Percentiles rank a stretch among this genome's conserved stretches.
phyloP scores from a whole-genome alignment of 768 basidiomycete genomes.

The Trametes punicea region DNA sequence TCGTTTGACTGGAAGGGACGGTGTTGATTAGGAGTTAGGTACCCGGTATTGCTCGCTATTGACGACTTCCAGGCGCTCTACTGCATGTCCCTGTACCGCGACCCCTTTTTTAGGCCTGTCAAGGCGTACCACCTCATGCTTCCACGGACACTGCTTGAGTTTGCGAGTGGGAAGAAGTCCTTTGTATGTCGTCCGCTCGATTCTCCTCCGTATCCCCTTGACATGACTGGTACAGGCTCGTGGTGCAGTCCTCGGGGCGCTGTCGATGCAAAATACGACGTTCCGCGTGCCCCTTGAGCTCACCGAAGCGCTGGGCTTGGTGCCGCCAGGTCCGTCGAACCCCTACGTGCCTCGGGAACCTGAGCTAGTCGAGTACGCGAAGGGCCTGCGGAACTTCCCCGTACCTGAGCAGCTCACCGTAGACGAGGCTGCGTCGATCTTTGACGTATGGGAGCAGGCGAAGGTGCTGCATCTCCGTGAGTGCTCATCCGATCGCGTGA shows the following conservation, averaged over 20 bases:
- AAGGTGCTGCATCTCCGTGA: slow-evolving; percentile 44
- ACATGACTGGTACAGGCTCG: slow-evolving; percentile 42
- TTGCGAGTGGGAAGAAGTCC: slow-evolving; percentile 60
- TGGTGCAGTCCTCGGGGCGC: slow-evolving; percentile 71
- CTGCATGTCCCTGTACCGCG: slow-evolving; percentile 61
- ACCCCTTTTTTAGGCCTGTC: slow-evolving; percentile 66
- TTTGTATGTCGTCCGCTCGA: slow-evolving; percentile 51
- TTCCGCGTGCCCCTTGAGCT: slow-evolving; percentile 64
- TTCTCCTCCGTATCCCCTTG: neutral
- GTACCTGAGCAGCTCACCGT: slow-evolving; percentile 59
- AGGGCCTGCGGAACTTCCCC: slow-evolving; percentile 47
- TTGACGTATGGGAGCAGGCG: slow-evolving; percentile 73
- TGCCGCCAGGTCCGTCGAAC: slow-evolving; percentile 39
- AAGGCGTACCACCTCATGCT: slow-evolving; percentile 76
- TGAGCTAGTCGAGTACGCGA: slow-evolving; percentile 48
- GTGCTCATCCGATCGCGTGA: neutral
- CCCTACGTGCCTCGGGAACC: slow-evolving; percentile 56
- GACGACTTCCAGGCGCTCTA: slow-evolving; percentile 89
- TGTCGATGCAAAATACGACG: slow-evolving; percentile 57
- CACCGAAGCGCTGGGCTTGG: slow-evolving; percentile 52
- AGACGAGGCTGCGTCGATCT: slow-evolving; percentile 69
- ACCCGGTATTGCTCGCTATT: slow-evolving; percentile 78
- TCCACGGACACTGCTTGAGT: slow-evolving; percentile 76
- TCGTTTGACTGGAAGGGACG: neutral
- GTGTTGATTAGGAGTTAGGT: slow-evolving; percentile 36